Conservation (phyloP, 2,329 filamentous ascomycete genomes). For the Cordyceps pruinosa region DNA sequence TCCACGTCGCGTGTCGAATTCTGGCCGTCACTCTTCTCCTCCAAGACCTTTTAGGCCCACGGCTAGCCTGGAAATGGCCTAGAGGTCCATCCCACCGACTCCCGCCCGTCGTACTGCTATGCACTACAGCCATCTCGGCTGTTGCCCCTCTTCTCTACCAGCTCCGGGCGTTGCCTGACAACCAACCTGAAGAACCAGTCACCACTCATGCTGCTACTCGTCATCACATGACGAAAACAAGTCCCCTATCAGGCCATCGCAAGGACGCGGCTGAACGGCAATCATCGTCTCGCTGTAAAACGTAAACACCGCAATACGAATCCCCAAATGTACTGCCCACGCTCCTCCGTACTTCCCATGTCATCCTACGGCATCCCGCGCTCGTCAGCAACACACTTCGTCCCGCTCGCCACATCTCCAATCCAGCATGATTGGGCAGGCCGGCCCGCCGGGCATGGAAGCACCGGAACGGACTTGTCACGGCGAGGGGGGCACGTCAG, state of each 20-base stretch:
- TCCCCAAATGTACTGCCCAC: too few species aligned
- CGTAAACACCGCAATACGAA: neutral
- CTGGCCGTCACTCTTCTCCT: neutral
- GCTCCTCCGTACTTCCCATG: too few species aligned
- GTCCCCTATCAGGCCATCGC: neutral
- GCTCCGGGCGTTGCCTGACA: too few species aligned
- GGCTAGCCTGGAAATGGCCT: neutral
- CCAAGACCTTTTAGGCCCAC: neutral
- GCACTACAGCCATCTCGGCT: too few species aligned
- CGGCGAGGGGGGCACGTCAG: neutral
- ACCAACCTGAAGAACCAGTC: neutral
- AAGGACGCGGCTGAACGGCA: neutral
- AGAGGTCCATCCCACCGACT: too few species aligned
- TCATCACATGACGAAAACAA: neutral
- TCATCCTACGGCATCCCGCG: neutral
- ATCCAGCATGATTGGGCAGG: neutral
- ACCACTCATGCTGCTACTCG: neutral
- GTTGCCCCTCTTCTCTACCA: too few species aligned
- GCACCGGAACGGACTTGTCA: neutral
- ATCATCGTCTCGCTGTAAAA: neutral
- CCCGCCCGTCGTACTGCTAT: too few species aligned
- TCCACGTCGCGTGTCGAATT: conserved; percentile 2
- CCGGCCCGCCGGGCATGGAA: neutral
- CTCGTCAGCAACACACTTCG: neutral
- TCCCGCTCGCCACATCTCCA: neutral